Evolutionary conservation across 208 protist species (phyloP).

Genomic region (Acanthamoeba healyi): DNA sequence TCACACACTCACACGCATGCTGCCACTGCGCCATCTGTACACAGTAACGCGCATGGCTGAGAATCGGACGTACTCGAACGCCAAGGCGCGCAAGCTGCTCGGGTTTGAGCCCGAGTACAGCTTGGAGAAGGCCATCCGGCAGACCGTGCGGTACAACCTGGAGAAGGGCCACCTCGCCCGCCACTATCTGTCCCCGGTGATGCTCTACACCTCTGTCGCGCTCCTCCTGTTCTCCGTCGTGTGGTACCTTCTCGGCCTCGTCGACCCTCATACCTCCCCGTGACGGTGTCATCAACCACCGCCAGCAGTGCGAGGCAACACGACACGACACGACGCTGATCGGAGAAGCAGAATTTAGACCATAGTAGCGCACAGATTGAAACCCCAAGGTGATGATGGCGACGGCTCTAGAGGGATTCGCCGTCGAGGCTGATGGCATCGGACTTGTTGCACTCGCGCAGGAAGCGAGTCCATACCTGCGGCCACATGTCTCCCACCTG

Average conservation of each 20-base stretch:
- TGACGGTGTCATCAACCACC: no score
- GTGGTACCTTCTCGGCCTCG: background rate
- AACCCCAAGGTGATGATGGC: conserved; percentile 1
- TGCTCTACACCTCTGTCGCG: background rate
- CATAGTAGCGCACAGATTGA: no score
- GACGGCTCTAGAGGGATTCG: background rate
- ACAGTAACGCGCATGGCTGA: conserved; percentile 31
- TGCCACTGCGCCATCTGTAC: no score
- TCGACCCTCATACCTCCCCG: background rate
- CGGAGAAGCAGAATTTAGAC: no score
- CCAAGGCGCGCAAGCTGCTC: conserved; percentile 10
- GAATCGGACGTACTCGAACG: conserved; percentile 14
- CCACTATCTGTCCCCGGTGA: background rate
- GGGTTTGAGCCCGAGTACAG: conserved; percentile 3
- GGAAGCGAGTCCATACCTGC: background rate
- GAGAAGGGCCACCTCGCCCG: conserved; percentile 16
- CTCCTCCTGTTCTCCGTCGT: background rate
- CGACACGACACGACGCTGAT: background rate
- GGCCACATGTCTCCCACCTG: conserved; percentile 15
- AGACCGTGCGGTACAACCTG: conserved; percentile 57
- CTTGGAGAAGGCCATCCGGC: conserved; percentile 46
- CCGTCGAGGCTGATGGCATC: background rate
- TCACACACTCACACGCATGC: background rate
- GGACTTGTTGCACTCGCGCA: background rate
- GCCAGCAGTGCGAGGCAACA: background rate